A percentile compares a stretch with the other conserved stretches of the same genome.
phyloP scores from a whole-genome alignment of 345 rosid genomes.

The Eucalyptus fibrosa region DNA sequence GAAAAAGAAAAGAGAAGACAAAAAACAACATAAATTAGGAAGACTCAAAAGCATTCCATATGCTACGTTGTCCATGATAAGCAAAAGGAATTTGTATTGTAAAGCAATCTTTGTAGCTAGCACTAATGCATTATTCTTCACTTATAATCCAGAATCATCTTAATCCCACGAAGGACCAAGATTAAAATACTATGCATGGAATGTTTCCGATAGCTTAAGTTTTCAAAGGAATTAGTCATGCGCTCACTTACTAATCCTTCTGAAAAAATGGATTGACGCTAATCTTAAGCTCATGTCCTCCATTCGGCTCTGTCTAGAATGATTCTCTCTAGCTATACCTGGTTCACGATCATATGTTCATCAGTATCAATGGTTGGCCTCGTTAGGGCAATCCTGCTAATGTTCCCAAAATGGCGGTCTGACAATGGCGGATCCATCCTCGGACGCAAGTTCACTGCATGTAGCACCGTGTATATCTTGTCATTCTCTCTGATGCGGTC shows the following conservation, averaged over 20 bases:
- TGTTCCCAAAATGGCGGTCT: constrained; percentile 6
- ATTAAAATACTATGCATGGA: neutral
- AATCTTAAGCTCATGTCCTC: neutral
- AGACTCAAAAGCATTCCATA: neutral
- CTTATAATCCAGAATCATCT: neutral
- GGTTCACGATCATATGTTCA: neutral
- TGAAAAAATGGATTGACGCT: neutral
- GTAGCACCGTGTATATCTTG: neutral
- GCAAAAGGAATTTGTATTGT: no score
- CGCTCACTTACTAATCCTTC: neutral
- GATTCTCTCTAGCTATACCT: neutral
- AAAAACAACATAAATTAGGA: neutral
- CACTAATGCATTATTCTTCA: neutral
- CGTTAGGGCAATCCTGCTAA: neutral
- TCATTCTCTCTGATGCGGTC: neutral
- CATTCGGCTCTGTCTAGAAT: neutral
- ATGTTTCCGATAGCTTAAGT: neutral
- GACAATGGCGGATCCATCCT: constrained; percentile 6
- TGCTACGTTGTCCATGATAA: neutral
- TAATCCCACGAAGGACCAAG: neutral
- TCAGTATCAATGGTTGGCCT: neutral
- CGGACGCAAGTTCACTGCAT: constrained; percentile 2
- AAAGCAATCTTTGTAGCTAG: neutral
- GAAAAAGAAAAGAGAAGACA: neutral
- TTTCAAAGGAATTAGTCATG: neutral